Conservation (phyloP, 768 basidiomycete species). For the Kondoa malvinella region DNA sequence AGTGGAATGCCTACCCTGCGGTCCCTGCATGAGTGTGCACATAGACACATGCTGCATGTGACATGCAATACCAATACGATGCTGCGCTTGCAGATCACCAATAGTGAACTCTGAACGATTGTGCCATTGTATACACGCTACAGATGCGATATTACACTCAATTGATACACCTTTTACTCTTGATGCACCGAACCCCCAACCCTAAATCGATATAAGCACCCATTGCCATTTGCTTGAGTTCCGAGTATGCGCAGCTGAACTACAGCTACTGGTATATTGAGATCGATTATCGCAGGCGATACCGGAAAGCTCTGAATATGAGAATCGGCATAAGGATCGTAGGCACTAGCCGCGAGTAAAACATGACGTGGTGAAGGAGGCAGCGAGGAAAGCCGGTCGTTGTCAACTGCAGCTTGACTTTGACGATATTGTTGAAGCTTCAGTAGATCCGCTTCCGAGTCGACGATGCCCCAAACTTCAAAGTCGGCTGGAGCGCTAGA, state of each 20-base stretch:
- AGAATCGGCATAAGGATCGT: slow-evolving; percentile 41
- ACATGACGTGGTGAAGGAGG: slow-evolving; percentile 32
- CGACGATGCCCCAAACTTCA: slow-evolving; percentile 81
- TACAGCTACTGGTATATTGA: slow-evolving; percentile 67
- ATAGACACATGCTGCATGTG: too few relatives aligned
- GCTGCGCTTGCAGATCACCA: too few relatives aligned
- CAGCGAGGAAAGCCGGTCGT: slow-evolving; percentile 8
- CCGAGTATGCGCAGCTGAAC: slow-evolving; percentile 60
- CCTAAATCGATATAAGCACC: background rate
- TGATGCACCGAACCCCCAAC: background rate
- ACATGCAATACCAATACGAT: too few relatives aligned
- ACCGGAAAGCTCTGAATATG: slow-evolving; percentile 71
- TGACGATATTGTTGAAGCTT: slow-evolving; percentile 36
- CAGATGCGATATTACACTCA: background rate
- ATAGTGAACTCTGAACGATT: background rate
- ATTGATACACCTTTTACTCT: background rate
- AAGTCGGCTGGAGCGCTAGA: slow-evolving; percentile 60
- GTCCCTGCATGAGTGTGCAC: too few relatives aligned
- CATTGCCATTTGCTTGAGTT: slow-evolving; percentile 53
- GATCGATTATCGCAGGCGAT: slow-evolving; percentile 45
- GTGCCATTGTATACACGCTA: background rate
- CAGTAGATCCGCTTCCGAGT: slow-evolving; percentile 52
- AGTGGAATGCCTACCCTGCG: too few relatives aligned
- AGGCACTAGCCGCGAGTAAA: slow-evolving; percentile 52
- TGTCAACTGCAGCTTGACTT: slow-evolving; percentile 10